These are phyloP conservation scores for Bipolaris gigantea DNA, from an alignment of 2,329 filamentous ascomycete species.

Conservation along the genomic window DNA sequence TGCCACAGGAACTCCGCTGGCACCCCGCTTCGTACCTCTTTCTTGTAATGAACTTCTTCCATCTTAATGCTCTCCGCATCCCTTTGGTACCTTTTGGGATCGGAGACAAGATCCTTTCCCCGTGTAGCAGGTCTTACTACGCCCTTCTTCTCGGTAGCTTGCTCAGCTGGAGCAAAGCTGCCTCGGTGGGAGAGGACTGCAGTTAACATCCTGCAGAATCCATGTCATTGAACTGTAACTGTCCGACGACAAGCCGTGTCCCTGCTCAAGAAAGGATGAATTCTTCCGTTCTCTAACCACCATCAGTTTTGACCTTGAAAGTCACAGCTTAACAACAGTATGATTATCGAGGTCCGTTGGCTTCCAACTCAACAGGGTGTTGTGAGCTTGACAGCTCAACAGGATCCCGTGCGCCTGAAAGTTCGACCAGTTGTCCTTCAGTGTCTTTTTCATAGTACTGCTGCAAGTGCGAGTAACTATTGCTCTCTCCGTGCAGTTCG, in stretches of 20 bases:
- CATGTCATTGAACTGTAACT: background rate
- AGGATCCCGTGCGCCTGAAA: background rate
- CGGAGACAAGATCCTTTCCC: background rate
- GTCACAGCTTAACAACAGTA: background rate
- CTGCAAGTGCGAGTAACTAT: background rate
- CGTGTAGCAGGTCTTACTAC: background rate
- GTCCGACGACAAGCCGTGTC: background rate
- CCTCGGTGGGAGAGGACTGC: background rate
- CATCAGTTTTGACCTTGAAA: background rate
- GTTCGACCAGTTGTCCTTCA: background rate
- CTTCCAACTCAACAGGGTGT: background rate
- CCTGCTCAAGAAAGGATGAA: background rate
- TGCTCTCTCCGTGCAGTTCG: background rate
- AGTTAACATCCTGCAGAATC: background rate
- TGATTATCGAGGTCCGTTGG: background rate
- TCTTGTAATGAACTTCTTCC: background rate
- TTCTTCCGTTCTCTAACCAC: background rate
- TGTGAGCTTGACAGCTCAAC: background rate
- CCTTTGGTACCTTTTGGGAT: background rate
- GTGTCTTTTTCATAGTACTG: background rate
- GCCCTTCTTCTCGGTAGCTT: background rate
- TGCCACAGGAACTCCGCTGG: background rate
- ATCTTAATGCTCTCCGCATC: background rate
- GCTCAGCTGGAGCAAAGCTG: background rate
- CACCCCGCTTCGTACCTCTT: background rate